Percentiles rank a stretch among this genome's conserved stretches.
Evolutionary conservation across 495 filamentous ascomycete species (phyloP).

Genomic region (Hypoxylon fuscum): DNA sequence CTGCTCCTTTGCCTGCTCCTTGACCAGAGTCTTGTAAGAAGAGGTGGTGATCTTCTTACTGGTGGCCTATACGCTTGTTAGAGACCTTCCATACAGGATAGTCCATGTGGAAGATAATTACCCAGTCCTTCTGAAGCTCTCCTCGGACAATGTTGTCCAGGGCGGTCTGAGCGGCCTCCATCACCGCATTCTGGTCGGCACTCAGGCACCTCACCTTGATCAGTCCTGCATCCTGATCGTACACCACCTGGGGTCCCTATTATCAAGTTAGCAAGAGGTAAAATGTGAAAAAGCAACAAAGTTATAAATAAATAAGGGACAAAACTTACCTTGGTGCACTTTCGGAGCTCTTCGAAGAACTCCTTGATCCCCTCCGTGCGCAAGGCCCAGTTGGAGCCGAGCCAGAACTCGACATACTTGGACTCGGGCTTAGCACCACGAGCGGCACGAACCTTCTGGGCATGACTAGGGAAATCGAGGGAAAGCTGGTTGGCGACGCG

Average conservation of each 20-base stretch:
- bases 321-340: slow-evolving; percentile 32
- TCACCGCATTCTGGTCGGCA: slow-evolving; percentile 25
- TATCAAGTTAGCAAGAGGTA: slow-evolving; percentile 7
- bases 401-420: slow-evolving; percentile 41
- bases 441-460: no score
- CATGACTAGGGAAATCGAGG: no score
- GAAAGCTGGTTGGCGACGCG: no score
- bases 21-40: not conserved
- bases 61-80: slow-evolving; percentile 14
- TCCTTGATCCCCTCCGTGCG: slow-evolving; percentile 40
- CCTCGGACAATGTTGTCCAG: slow-evolving; percentile 36
- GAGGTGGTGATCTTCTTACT: slow-evolving; percentile 1
- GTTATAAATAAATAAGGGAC: not conserved
- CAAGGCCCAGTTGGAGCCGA: slow-evolving; percentile 47
- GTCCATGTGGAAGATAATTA: slow-evolving; percentile 17
- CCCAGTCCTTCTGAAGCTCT: slow-evolving; percentile 26
- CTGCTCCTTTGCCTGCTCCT: not conserved
- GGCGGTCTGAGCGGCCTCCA: slow-evolving; percentile 32
- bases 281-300: not conserved
- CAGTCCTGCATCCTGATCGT: slow-evolving; percentile 36
- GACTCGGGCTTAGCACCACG: no score
- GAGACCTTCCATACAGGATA: not conserved
- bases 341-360: slow-evolving; percentile 33
- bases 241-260: slow-evolving; percentile 43
- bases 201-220: slow-evolving; percentile 46